Percentiles rank a stretch among this genome's conserved stretches.
These are phyloP conservation scores for Laburnicola sp. DNA, from an alignment of 2,329 filamentous ascomycete species.

Conservation along the genomic window DNA sequence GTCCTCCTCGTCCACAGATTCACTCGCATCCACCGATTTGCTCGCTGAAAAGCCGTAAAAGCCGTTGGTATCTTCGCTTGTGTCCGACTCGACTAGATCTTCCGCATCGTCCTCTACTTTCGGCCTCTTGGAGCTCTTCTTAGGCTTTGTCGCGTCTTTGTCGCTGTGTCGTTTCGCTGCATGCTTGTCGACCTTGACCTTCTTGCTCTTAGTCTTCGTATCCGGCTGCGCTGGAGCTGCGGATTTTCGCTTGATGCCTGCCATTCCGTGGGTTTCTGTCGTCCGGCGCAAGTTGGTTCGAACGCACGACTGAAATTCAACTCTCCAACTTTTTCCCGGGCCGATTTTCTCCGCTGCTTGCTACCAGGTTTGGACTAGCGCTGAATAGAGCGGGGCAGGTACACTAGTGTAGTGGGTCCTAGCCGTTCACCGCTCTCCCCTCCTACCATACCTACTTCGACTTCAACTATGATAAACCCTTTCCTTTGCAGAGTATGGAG, in stretches of 20 bases:
- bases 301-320: constrained; percentile 15
- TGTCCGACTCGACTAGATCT: constrained; percentile 42
- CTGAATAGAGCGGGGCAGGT: not conserved
- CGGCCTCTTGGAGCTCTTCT: constrained; percentile 36
- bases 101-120: constrained; percentile 31
- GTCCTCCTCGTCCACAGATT: constrained; percentile 22
- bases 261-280: constrained; percentile 25
- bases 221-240: constrained; percentile 22
- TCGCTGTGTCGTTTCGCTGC: constrained; percentile 32
- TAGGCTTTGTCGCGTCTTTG: constrained; percentile 26
- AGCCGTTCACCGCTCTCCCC: not conserved
- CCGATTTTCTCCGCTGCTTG: constrained; percentile 17
- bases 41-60: constrained; percentile 38
- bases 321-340: constrained; percentile 31
- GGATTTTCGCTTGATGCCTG: constrained; percentile 43
- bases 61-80: constrained; percentile 42
- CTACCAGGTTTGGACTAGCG: not conserved
- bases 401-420: constrained; percentile 1
- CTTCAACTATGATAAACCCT: not conserved
- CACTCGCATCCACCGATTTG: constrained; percentile 16
- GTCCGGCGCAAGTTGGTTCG: constrained; percentile 9
- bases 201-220: constrained; percentile 41
- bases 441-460: not conserved
- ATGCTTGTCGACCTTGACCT: constrained; percentile 42
- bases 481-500: too few relatives aligned